Percentiles rank a stretch among this genome's conserved stretches.
Conservation (phyloP, 169 alveolate genomes). For the Hepatocystis sp. region DNA sequence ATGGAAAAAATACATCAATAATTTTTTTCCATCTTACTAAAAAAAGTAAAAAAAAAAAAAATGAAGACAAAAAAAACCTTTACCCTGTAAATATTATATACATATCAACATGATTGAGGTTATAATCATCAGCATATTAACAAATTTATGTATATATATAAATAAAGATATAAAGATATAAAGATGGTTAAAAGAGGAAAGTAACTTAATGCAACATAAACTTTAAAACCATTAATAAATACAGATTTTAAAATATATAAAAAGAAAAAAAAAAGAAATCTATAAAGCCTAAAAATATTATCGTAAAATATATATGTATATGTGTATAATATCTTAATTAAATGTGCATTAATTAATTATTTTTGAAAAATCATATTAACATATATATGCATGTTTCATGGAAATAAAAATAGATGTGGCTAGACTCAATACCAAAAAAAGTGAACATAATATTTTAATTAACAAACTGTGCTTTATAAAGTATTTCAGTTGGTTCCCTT, state of each 20-base stretch:
- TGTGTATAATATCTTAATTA: conserved; percentile 21
- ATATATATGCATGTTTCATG: conserved; percentile 27
- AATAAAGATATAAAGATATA: not conserved
- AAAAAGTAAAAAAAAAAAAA: conserved; percentile 24
- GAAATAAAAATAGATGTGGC: conserved; percentile 60
- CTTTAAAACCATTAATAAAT: too few species aligned
- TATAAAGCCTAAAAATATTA: too few species aligned
- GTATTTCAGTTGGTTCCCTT: conserved; percentile 70
- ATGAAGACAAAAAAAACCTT: conserved; percentile 11
- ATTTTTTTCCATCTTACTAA: too few species aligned
- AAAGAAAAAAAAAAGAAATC: too few species aligned
- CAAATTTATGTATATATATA: conserved; percentile 1
- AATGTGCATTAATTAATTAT: not conserved
- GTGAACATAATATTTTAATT: conserved; percentile 59
- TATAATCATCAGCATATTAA: conserved; percentile 8
- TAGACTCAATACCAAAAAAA: conserved; percentile 49
- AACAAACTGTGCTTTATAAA: conserved; percentile 59
- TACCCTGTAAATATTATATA: too few species aligned
- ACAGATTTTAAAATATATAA: too few species aligned
- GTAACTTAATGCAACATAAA: too few species aligned
- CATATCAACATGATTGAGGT: too few species aligned
- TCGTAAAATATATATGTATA: too few species aligned
- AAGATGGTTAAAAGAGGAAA: conserved; percentile 1
- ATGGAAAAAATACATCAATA: too few species aligned
- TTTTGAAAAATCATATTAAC: conserved; percentile 26